Evolutionary conservation across 2,329 filamentous ascomycete species (phyloP), one percentile per base, ranked within the genome.

Genomic region (Trichoderma arundinaceum): DNA sequence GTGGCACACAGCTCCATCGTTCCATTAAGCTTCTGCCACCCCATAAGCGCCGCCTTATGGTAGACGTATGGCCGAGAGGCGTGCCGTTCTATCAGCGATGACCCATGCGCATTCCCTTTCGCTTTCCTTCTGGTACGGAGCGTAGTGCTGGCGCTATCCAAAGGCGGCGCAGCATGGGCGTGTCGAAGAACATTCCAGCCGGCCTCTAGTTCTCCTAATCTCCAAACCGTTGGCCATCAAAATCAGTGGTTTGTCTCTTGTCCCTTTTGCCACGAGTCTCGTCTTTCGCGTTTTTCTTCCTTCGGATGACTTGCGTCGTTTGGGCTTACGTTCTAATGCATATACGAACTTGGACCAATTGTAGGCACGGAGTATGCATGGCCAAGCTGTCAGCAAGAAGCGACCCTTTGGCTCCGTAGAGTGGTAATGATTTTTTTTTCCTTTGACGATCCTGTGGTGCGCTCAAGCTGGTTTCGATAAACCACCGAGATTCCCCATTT

Each of bases 21-120:
- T 60, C 52, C 43, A 58, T 66, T 49, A 66, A 61, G 64, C 64
- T 62, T 66, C 64, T 62, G 49, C 57, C 57, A 66, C 64, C 48
- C 57, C 57, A 53, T 66, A 46, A 61, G 57, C 57, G 57, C 51
- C 39, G 49, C 57, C 38, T 17, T 54, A 35, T 51, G n/a, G 33
- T 22, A 7, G 52, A 49, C 48, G 33, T 62, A 62, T 66, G 19
- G 57, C 64, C 64, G 64, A 64, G 56, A 52, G 64, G 64, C 57
- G 64, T 49, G 54, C 56, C 60, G 58, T 22, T 46, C 19, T 61
- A 48, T 66, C 58, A 51, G 32, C n/a, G 39, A 61, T 38, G 57
- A 33, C 38, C 56, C 49, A 17, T 48, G 19, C 19, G 51, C 57
- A 43, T 62, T 56, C 49, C 46, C 44, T 9, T 57, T 60, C 17